Conservation (phyloP, 768 basidiomycete species). For the Pholiota conissans region DNA sequence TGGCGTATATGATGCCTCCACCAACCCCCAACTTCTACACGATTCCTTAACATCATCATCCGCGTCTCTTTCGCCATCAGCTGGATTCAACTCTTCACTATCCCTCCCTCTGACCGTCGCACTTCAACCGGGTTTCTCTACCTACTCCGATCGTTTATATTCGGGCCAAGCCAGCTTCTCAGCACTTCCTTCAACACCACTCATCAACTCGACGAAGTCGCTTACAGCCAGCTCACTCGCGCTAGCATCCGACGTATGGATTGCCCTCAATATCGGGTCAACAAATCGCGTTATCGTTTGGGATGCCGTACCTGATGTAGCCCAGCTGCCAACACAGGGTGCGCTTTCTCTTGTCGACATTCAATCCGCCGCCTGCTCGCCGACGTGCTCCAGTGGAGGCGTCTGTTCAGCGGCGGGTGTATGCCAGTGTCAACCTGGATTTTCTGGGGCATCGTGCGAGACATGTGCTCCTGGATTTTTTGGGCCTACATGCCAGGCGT, state of each 20-base stretch:
- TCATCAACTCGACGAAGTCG: conserved; percentile 48
- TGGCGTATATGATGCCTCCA: conserved; percentile 71
- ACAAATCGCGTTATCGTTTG: conserved; percentile 72
- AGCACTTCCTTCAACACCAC: conserved; percentile 50
- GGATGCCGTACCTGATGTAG: conserved; percentile 74
- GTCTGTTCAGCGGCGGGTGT: conserved; percentile 65
- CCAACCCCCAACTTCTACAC: conserved; percentile 73
- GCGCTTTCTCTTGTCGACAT: conserved; percentile 65
- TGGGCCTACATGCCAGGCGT: conserved; percentile 66
- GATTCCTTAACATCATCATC: conserved; percentile 64
- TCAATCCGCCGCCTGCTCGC: conserved; percentile 71
- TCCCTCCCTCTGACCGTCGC: conserved; percentile 65
- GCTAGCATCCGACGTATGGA: conserved; percentile 69
- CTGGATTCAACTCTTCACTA: conserved; percentile 60
- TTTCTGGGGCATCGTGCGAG: conserved; percentile 76
- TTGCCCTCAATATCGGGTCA: conserved; percentile 54
- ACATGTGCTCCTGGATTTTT: conserved; percentile 68
- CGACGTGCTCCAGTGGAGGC: conserved; percentile 61
- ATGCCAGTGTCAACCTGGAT: conserved; percentile 70
- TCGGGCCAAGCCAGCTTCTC: conserved; percentile 65
- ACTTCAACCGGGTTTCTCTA: conserved; percentile 65
- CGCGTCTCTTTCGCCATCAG: conserved; percentile 53
- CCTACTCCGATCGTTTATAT: conserved; percentile 63
- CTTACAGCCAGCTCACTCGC: conserved; percentile 61
- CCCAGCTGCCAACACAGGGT: conserved; percentile 58